These are phyloP conservation scores for Alloascoidea africana DNA, from an alignment of 805 yeast species.

Conservation along the genomic window DNA sequence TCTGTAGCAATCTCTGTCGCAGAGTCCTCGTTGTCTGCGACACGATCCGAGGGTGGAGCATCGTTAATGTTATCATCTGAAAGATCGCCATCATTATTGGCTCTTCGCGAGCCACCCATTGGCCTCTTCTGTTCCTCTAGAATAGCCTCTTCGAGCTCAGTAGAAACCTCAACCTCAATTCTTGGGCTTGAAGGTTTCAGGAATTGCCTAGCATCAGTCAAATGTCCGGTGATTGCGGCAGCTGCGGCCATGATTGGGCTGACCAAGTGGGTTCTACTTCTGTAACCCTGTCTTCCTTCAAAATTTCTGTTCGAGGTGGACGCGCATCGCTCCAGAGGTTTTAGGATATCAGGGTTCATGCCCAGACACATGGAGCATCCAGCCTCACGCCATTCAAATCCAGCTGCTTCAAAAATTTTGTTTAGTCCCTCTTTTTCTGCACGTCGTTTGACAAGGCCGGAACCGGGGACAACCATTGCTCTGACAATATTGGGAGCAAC, in stretches of 20 bases:
- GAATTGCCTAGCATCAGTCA: constrained; percentile 80
- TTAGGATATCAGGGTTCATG: constrained; percentile 95
- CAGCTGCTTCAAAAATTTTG: constrained; percentile 80
- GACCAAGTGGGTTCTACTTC: constrained; percentile 91
- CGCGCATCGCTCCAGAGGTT: constrained; percentile 95
- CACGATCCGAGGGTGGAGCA: constrained; percentile 33
- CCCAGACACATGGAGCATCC: constrained; percentile 99
- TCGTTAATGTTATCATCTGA: constrained; percentile 43
- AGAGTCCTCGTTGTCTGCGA: constrained; percentile 10
- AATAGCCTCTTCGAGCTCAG: constrained; percentile 18
- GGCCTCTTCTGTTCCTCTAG: constrained; percentile 23
- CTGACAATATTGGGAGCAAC: constrained; percentile 69
- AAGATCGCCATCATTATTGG: constrained; percentile 43
- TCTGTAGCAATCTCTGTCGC: constrained; percentile 16
- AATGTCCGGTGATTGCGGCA: constrained; percentile 84
- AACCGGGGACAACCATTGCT: constrained; percentile 93
- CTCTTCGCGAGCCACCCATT: constrained; percentile 14
- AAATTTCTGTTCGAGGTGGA: constrained; percentile 97
- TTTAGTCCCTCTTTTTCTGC: constrained; percentile 94
- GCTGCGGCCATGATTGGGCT: constrained; percentile 99
- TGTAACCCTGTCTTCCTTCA: constrained; percentile 98
- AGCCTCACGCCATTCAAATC: constrained; percentile 98
- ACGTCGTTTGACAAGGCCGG: constrained; percentile 84
- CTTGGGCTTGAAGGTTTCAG: constrained; percentile 43
- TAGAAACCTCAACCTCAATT: constrained; percentile 24